A percentile compares a stretch with the other conserved stretches of the same genome.
Evolutionary conservation across 2,329 filamentous ascomycete species (phyloP).

Genomic region (Alternaria conjuncta): DNA sequence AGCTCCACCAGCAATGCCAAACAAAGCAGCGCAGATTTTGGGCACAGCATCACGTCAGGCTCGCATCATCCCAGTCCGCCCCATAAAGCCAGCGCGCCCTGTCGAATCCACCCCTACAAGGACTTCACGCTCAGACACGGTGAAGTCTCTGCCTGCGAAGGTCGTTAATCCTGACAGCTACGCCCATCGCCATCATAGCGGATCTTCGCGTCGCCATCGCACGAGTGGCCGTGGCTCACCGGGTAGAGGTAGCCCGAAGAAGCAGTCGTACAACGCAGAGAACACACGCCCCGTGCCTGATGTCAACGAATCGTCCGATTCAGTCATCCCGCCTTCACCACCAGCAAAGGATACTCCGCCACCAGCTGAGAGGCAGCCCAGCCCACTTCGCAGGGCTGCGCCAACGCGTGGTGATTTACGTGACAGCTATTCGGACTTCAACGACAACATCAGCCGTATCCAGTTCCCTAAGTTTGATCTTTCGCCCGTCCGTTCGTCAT

Average conservation of each 20-base stretch:
- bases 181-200: slow-evolving; percentile 6
- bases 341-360: slow-evolving; percentile 53
- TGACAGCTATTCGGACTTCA: slow-evolving; percentile 15
- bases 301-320: slow-evolving; percentile 14
- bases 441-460: slow-evolving; percentile 12
- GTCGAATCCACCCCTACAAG: slow-evolving; percentile 18
- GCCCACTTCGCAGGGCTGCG: slow-evolving; percentile 26
- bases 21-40: slow-evolving; percentile 44
- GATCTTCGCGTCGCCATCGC: slow-evolving; percentile 2
- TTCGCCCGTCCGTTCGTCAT: slow-evolving; percentile 16
- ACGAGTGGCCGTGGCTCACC: slow-evolving; percentile 13
- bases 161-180: slow-evolving; percentile 19
- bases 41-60: slow-evolving; percentile 32
- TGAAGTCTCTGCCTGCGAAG: slow-evolving; percentile 33
- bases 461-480: slow-evolving; percentile 24
- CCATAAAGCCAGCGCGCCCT: slow-evolving; percentile 20
- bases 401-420: slow-evolving; percentile 22
- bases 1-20: slow-evolving; percentile 24
- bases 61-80: slow-evolving; percentile 16
- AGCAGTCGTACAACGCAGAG: slow-evolving; percentile 7
- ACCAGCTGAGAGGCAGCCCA: slow-evolving; percentile 13
- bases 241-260: slow-evolving; percentile 6
- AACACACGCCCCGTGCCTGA: not conserved
- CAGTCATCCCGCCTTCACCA: slow-evolving; percentile 47
- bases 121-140: slow-evolving; percentile 30